phyloP scores from a whole-genome alignment of 306 rosid genomes.

The Vigna hirtella region DNA sequence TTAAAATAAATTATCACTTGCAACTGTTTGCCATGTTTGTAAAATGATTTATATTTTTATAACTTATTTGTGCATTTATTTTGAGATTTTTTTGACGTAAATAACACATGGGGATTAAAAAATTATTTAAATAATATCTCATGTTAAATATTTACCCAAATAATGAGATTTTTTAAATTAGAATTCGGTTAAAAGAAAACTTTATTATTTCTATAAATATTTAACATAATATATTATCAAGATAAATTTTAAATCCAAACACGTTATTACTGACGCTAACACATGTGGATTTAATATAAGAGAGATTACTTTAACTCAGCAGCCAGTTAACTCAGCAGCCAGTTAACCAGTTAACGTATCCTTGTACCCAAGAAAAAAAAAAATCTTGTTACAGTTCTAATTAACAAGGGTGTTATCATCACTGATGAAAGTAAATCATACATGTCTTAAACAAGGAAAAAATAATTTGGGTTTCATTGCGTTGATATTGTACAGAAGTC shows the following conservation, averaged over 20 bases:
- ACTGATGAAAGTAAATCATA: neutral
- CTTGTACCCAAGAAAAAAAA: neutral
- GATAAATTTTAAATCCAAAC: no score
- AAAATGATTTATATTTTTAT: no score
- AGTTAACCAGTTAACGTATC: neutral
- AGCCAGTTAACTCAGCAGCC: no score
- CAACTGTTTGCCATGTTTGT: no score
- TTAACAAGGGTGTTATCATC: neutral
- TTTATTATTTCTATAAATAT: no score
- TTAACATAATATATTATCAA: no score
- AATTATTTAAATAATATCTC: no score
- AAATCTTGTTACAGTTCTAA: neutral
- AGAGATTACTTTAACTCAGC: neutral
- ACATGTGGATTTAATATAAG: neutral
- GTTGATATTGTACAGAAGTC: conserved; percentile 3
- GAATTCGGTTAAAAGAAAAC: no score
- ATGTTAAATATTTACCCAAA: no score
- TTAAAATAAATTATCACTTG: no score
- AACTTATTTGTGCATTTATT: neutral
- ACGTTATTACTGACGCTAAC: neutral
- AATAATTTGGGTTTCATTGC: neutral
- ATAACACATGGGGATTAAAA: no score
- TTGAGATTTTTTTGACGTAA: neutral
- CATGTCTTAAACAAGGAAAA: neutral
- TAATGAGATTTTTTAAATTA: no score